Conservation (phyloP, 768 basidiomycete genomes). For the Cystofilobasidium macerans region DNA sequence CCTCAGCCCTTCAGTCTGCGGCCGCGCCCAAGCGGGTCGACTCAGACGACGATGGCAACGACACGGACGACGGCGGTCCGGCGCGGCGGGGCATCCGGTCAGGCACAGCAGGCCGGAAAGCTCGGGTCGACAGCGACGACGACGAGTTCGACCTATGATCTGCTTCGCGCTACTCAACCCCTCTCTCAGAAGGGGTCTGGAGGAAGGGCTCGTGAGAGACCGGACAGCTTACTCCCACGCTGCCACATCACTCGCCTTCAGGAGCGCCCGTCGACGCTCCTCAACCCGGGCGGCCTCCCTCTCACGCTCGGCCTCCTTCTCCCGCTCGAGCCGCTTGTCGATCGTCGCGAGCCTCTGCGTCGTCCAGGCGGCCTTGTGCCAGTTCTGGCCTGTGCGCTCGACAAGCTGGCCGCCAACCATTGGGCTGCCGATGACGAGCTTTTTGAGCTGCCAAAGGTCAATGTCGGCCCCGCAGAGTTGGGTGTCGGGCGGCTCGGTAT, state of each 20-base stretch:
- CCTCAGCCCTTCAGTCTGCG: slow-evolving; percentile 28
- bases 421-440: not conserved
- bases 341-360: too few species aligned
- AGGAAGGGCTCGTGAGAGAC: too few species aligned
- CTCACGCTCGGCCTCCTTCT: too few species aligned
- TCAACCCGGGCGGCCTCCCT: too few species aligned
- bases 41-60: slow-evolving; percentile 40
- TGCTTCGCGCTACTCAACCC: too few species aligned
- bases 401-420: not conserved
- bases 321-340: too few species aligned
- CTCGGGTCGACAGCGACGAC: slow-evolving; percentile 11
- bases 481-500: not conserved
- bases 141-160: slow-evolving; percentile 22
- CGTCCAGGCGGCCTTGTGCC: too few species aligned
- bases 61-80: not conserved
- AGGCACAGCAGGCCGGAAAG: not conserved
- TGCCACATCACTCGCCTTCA: too few species aligned
- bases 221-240: too few species aligned
- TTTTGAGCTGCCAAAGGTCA: not conserved
- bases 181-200: too few species aligned
- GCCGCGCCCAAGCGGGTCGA: slow-evolving; percentile 37
- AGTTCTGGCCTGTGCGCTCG: not conserved
- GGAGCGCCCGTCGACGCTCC: too few species aligned
- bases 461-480: not conserved
- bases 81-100: not conserved